phyloP scores from a whole-genome alignment of 345 rosid genomes.

The Brassica nigra region DNA sequence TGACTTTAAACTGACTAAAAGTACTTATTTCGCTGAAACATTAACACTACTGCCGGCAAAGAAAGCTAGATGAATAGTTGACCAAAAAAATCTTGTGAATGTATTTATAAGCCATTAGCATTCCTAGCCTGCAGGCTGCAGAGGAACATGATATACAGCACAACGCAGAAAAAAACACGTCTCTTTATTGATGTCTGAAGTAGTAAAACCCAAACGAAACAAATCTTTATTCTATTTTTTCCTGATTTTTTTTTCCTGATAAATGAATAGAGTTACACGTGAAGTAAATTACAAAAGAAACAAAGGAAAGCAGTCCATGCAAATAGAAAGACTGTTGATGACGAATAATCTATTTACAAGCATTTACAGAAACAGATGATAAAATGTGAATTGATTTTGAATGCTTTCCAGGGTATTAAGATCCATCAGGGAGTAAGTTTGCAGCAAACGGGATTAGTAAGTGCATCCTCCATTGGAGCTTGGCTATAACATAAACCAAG shows the following conservation, averaged over 20 bases:
- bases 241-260: slow-evolving; percentile 24
- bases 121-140: not conserved
- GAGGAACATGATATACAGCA: not conserved
- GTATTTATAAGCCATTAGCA: not conserved
- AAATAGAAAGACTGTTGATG: slow-evolving; percentile 48
- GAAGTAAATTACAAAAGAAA: slow-evolving; percentile 37
- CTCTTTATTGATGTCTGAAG: not conserved
- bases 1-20: not conserved
- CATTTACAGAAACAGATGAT: slow-evolving; percentile 61
- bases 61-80: not conserved
- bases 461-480: slow-evolving; percentile 34
- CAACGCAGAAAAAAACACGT: not conserved
- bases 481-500: slow-evolving; percentile 20
- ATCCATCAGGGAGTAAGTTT: slow-evolving; percentile 46
- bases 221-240: slow-evolving; percentile 11
- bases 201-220: slow-evolving; percentile 13
- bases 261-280: slow-evolving; percentile 67
- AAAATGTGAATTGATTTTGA: slow-evolving; percentile 41
- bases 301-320: slow-evolving; percentile 50
- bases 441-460: slow-evolving; percentile 49
- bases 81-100: not conserved
- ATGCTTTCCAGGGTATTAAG: slow-evolving; percentile 11
- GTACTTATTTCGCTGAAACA: not conserved
- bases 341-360: slow-evolving; percentile 64
- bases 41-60: not conserved